These are phyloP conservation scores for Colletotrichum trifolii DNA, from an alignment of 2,329 filamentous ascomycete species.

Conservation along the genomic window DNA sequence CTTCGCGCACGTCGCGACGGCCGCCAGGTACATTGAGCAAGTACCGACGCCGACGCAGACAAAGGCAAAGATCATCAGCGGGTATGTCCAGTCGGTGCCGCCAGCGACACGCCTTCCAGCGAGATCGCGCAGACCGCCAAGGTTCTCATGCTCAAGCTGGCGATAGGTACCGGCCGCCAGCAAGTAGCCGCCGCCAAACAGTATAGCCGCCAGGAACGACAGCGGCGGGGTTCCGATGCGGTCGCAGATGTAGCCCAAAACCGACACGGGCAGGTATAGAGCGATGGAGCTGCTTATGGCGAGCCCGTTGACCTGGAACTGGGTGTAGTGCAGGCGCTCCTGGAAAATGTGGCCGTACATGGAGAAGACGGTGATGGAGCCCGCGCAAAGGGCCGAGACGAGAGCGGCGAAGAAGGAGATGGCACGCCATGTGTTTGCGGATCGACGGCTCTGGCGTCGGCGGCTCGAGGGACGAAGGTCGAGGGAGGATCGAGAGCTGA, in stretches of 20 bases:
- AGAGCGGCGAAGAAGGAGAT: constrained; percentile 66
- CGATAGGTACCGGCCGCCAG: constrained; percentile 83
- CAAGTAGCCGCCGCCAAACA: constrained; percentile 86
- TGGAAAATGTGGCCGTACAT: constrained; percentile 94
- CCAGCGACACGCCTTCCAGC: constrained; percentile 46
- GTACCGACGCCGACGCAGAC: constrained; percentile 85
- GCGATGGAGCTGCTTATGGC: constrained; percentile 88
- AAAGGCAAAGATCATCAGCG: constrained; percentile 87
- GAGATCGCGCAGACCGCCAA: constrained; percentile 34
- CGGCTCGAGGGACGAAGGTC: constrained; percentile 34
- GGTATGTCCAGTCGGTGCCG: constrained; percentile 73
- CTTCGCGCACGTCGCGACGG: constrained; percentile 96
- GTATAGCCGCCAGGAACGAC: constrained; percentile 74
- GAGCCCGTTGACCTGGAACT: constrained; percentile 91
- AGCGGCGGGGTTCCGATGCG: constrained; percentile 83
- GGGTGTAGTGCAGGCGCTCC: constrained; percentile 84
- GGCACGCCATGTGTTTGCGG: constrained; percentile 49
- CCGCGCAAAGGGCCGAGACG: constrained; percentile 78
- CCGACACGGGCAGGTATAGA: constrained; percentile 90
- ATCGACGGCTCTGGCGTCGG: constrained; percentile 28
- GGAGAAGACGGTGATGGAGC: constrained; percentile 92
- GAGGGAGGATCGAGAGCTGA: constrained; percentile 40
- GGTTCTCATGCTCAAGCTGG: constrained; percentile 58
- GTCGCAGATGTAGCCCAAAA: constrained; percentile 93
- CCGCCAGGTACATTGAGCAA: constrained; percentile 87